These are phyloP conservation scores for Euryodendron excelsum DNA, from an alignment of 148 eudicot species.

Conservation along the genomic window DNA sequence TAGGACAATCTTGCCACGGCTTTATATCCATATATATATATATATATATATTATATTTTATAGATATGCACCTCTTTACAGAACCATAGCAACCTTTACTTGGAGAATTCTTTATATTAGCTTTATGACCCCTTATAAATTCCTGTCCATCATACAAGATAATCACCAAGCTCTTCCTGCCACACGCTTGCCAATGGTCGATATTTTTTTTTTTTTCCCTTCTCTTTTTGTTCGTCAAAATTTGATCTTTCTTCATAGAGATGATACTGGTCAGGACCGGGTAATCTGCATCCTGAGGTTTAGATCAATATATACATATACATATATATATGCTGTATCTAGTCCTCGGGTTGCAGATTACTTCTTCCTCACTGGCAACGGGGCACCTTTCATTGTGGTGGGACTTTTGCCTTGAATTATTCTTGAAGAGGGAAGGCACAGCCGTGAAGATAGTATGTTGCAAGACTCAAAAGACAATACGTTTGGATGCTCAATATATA, in stretches of 20 bases:
- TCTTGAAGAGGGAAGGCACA: too few species aligned
- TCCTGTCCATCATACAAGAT: conserved; percentile 7
- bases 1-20: conserved; percentile 24
- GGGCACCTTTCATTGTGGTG: neutral
- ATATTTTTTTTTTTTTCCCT: neutral
- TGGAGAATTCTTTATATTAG: neutral
- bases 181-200: neutral
- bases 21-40: too few species aligned
- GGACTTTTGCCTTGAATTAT: too few species aligned
- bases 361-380: conserved; percentile 32
- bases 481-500: too few species aligned
- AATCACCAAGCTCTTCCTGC: neutral
- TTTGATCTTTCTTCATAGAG: neutral
- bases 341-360: conserved; percentile 60
- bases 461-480: too few species aligned
- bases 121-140: conserved; percentile 19
- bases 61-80: conserved; percentile 1
- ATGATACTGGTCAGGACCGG: conserved; percentile 17
- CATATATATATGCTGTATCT: conserved; percentile 12
- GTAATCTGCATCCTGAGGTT: conserved; percentile 69
- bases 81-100: neutral
- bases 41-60: too few species aligned
- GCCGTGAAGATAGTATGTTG: too few species aligned
- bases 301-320: conserved; percentile 14
- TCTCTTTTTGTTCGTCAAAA: neutral